Base-by-base conservation (phyloP, 2,329 filamentous ascomycete genomes). In the Sclerotinia trifoliorum region DNA sequence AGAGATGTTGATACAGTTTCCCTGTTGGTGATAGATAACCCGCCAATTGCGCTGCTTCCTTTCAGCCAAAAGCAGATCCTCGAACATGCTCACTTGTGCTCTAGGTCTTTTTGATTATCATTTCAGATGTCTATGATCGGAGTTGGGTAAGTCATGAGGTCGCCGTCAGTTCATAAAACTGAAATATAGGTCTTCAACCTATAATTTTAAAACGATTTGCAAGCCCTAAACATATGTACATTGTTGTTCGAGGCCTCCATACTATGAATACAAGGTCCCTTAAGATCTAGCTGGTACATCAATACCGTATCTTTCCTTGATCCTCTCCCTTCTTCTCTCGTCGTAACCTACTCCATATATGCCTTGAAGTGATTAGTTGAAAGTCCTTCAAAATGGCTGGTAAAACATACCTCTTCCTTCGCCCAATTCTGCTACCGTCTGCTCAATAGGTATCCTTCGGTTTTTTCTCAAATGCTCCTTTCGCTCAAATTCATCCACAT, bases 251-350 rank as follows among this genome's bases (percentile, higher is more conserved):
- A 56, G 26, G 58, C 51, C 54, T 60, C 61, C 64, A 55, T 52
- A 69, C 69, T 62, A 58, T 58, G n/a, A 52, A 58, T 49, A 39
- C 29, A 49, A 64, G n/a, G 66, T 66, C 62, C 69, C 29, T 48
- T 71, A 76, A 71, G 76, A 74, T 65, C 71, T 75, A 21, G 71
- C 73, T 32, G 76, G 75, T 21, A 92, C 86, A 72, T 91, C 88
- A 73, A 91, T 85, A 67, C 89, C 88, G 75, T 92, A 92, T 73
- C 84, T 86, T 78, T 88, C 85, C 81, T 90, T 87, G 78, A 92
- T 83, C 74, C 87, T 82, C 78, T 89, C 83, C 71, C 83, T 83
- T 77, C 90, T 85, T 79, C 90, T 81, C 81, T 92, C 88, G 66
- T 85, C 86, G 74, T 90, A 92, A 39, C 88, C 88, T 26, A 87